Evolutionary conservation across 2,329 filamentous ascomycete species (phyloP).

Genomic region (Fusarium sp.): DNA sequence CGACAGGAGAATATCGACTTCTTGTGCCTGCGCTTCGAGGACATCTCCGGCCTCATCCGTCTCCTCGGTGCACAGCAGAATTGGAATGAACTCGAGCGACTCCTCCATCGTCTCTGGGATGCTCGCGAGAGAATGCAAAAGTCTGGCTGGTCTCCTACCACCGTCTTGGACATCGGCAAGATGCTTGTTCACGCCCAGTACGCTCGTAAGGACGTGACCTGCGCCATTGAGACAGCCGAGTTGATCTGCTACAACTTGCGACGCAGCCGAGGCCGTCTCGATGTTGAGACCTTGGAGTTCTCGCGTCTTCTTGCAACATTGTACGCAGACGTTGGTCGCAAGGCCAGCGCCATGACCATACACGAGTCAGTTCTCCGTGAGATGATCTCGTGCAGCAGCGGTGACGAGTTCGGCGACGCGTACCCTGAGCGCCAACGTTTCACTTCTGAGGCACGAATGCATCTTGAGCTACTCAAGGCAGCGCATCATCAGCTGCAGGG

Average conservation of each 20-base stretch:
- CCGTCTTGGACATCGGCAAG: conserved; percentile 44
- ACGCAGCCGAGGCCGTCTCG: conserved; percentile 46
- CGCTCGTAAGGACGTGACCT: conserved; percentile 24
- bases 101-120: conserved; percentile 44
- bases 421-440: conserved; percentile 32
- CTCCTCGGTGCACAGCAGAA: conserved; percentile 63
- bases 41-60: conserved; percentile 60
- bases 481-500: conserved; percentile 37
- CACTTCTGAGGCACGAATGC: conserved; percentile 29
- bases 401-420: conserved; percentile 8
- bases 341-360: conserved; percentile 38
- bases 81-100: conserved; percentile 59
- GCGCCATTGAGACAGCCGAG: conserved; percentile 44
- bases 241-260: conserved; percentile 48
- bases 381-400: conserved; percentile 37
- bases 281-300: conserved; percentile 44
- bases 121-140: conserved; percentile 41
- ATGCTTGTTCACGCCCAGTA: conserved; percentile 43
- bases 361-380: conserved; percentile 45
- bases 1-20: conserved; percentile 59
- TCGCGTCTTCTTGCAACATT: conserved; percentile 44
- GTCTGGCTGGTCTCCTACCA: conserved; percentile 40
- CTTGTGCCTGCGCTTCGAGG: conserved; percentile 57
- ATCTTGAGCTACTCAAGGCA: conserved; percentile 42
- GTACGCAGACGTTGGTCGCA: conserved; percentile 27